Base-by-base conservation (phyloP, 768 basidiomycete species). In the Calocybe indica region DNA sequence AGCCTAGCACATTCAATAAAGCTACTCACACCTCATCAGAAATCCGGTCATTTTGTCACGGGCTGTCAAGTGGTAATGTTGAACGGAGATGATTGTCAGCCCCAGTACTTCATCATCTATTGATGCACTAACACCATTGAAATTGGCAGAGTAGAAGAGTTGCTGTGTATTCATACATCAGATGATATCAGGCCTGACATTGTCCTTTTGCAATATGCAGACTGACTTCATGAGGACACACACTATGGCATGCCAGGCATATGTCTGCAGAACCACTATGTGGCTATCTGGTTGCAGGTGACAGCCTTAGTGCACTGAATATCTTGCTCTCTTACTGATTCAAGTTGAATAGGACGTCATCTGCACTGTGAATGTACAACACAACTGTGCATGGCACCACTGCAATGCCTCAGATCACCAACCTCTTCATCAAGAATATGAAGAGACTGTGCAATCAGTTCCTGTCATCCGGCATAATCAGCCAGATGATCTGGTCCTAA, bases 311-410 rank as follows among this genome's bases (percentile, higher is more conserved):
- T n/a, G n/a, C n/a, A n/a, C n/a, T n/a, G n/a, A n/a, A n/a, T n/a
- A n/a, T n/a, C n/a, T n/a, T n/a, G n/a, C n/a, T n/a, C 13, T 30
- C 31, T 6, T 29, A 50, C 32, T 38, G 28, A 12, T 30, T 37
- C 50, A 28, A 15, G 22, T 48, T 11, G n/a, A 14, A 15, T 35
- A 60, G 60, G 52, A 58, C 30, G 35, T 62, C 22, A 45, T 60
- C 43, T 55, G n/a, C n/a, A n/a, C 61, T 5, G 61, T 61, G 15
- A 62, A 62, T 39, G 46, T 51, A 6, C 62, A 58, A 36, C 62
- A 62, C 42, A 52, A 61, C 40, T 64, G 62, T 47, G 15, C 43
- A 2, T 34, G 39, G 12, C 38, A 55, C 34, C 13, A 50, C 2
- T 63, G 62, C 37, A 41, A 22, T 5, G n/a, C 53, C 8, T 52